Percentiles rank a stretch among this genome's conserved stretches.
phyloP scores from a whole-genome alignment of 2,329 filamentous ascomycete genomes.

The Ophiocordyceps polyrhachis-furcata region DNA sequence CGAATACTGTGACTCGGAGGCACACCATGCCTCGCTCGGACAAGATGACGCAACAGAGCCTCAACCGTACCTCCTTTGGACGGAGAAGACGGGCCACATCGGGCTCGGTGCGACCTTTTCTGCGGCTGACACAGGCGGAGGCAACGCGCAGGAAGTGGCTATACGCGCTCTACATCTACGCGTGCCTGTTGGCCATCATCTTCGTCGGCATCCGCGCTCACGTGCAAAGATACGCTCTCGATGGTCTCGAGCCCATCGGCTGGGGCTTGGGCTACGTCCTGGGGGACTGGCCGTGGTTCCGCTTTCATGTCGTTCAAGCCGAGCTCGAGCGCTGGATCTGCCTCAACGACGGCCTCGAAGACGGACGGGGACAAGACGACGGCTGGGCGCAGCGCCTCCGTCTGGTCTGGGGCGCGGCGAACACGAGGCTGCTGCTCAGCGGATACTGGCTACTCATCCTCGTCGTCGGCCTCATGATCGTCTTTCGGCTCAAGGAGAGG shows the following conservation, averaged over 20 bases:
- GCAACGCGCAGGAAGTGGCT: constrained; percentile 62
- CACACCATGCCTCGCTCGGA: constrained; percentile 33
- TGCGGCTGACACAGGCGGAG: constrained; percentile 63
- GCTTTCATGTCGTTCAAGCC: constrained; percentile 49
- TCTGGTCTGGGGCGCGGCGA: constrained; percentile 53
- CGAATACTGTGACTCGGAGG: constrained; percentile 14
- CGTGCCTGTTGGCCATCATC: constrained; percentile 44
- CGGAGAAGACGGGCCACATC: constrained; percentile 47
- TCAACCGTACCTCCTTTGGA: constrained; percentile 40
- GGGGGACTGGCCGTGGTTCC: constrained; percentile 54
- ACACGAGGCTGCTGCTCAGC: constrained; percentile 58
- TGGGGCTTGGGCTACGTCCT: constrained; percentile 87
- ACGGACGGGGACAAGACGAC: constrained; percentile 21
- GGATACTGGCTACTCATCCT: constrained; percentile 59
- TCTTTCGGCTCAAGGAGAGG: constrained; percentile 54
- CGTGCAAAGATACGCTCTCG: constrained; percentile 47
- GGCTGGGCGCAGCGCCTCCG: constrained; percentile 51
- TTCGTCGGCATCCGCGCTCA: constrained; percentile 53
- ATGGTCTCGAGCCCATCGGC: constrained; percentile 63
- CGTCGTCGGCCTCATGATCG: constrained; percentile 49
- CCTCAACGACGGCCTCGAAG: constrained; percentile 32
- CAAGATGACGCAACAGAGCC: constrained; percentile 14
- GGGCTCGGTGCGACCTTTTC: constrained; percentile 49
- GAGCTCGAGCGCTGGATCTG: constrained; percentile 60
- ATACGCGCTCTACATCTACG: constrained; percentile 67